Percentiles rank a stretch among this genome's conserved stretches.
Conservation (phyloP, 2,329 filamentous ascomycete genomes). For the Botrytis fabae region DNA sequence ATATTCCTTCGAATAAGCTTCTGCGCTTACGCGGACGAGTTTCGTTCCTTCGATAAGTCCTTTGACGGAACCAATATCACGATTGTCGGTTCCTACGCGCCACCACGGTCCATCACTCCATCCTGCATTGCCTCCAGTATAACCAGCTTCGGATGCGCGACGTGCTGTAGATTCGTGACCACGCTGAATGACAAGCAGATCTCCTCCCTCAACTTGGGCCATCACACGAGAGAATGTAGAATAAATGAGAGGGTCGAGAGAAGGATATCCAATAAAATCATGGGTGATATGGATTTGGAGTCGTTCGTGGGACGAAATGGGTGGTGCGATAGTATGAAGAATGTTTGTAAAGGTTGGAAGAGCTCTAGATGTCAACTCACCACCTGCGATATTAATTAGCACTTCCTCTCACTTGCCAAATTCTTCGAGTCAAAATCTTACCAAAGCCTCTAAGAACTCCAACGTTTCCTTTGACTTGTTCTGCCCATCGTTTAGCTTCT, state of each 20-base stretch:
- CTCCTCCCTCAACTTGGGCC: constrained; percentile 97
- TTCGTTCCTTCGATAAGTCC: constrained; percentile 87
- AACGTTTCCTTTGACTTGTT: constrained; percentile 89
- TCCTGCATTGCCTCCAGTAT: constrained; percentile 58
- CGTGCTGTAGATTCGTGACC: constrained; percentile 80
- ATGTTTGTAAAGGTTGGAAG: constrained; percentile 94
- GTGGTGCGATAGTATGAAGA: constrained; percentile 90
- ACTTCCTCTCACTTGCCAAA: constrained; percentile 10
- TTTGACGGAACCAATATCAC: constrained; percentile 77
- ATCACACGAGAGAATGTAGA: constrained; percentile 92
- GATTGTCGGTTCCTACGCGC: constrained; percentile 67
- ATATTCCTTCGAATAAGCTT: constrained; percentile 84
- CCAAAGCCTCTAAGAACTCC: constrained; percentile 74
- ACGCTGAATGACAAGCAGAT: constrained; percentile 89
- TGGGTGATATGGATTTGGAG: constrained; percentile 97
- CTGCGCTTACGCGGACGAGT: constrained; percentile 83
- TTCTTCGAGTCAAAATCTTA: constrained; percentile 45
- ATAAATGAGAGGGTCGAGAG: constrained; percentile 89
- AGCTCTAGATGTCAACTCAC: constrained; percentile 81
- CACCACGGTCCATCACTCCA: constrained; percentile 99
- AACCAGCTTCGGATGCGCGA: constrained; percentile 61
- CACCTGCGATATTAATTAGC: constrained; percentile 56
- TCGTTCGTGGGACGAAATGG: constrained; percentile 94
- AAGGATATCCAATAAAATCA: constrained; percentile 91
- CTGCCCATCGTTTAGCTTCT: constrained; percentile 93